phyloP scores from a whole-genome alignment of 805 yeast genomes.

The Monosporozyma aquatica region DNA sequence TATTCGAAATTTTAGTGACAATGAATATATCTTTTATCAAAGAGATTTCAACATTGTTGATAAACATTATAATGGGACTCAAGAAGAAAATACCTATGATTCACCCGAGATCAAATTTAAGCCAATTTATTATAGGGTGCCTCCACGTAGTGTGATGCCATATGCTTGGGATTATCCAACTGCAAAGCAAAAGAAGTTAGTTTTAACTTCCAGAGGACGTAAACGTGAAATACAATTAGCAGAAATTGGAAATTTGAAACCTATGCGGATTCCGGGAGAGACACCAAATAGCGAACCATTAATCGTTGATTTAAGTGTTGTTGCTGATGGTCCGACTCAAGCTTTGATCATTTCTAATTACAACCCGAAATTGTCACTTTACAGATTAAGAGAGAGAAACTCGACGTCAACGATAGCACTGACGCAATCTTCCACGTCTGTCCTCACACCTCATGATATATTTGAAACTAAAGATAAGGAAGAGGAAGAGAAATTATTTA shows the following conservation, averaged over 20 bases:
- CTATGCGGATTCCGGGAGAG: slow-evolving; percentile 62
- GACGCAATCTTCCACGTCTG: slow-evolving; percentile 14
- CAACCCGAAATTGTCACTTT: slow-evolving; percentile 68
- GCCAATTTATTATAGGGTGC: slow-evolving; percentile 74
- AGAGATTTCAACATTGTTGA: slow-evolving; percentile 52
- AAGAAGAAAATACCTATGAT: slow-evolving; percentile 51
- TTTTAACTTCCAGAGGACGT: slow-evolving; percentile 60
- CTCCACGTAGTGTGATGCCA: slow-evolving; percentile 91
- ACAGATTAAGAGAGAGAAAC: slow-evolving; percentile 37
- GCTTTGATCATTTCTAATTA: slow-evolving; percentile 76
- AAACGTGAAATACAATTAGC: slow-evolving; percentile 78
- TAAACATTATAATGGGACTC: slow-evolving; percentile 38
- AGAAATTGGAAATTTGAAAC: slow-evolving; percentile 85
- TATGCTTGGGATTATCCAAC: slow-evolving; percentile 98
- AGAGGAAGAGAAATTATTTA: slow-evolving; percentile 28
- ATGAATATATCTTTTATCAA: slow-evolving; percentile 82
- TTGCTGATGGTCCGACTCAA: slow-evolving; percentile 94
- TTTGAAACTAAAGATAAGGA: slow-evolving; percentile 45
- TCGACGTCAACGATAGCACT: slow-evolving; percentile 15
- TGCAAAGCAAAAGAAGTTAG: slow-evolving; percentile 71
- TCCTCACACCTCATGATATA: slow-evolving; percentile 33
- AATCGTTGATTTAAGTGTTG: slow-evolving; percentile 80
- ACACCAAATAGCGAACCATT: slow-evolving; percentile 31
- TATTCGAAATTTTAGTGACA: slow-evolving; percentile 77
- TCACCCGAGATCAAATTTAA: slow-evolving; percentile 48